Evolutionary conservation across 2,329 filamentous ascomycete genomes (phyloP).

Genomic region (Venturia asperata): DNA sequence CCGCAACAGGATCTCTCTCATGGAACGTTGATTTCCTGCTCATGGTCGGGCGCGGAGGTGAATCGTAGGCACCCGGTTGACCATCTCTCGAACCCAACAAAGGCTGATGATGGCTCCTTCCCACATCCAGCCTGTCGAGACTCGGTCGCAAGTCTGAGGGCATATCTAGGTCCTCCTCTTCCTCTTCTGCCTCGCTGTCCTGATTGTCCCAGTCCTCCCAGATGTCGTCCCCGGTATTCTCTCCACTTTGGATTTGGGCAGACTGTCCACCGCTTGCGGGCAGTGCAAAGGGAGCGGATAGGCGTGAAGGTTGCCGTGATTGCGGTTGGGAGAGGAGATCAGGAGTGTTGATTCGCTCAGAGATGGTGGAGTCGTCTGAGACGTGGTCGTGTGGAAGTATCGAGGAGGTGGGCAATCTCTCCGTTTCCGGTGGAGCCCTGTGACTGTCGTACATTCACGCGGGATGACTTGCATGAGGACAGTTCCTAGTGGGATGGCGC

Average conservation of each 20-base stretch:
- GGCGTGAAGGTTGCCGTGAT: slow-evolving; percentile 11
- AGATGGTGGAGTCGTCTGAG: not conserved
- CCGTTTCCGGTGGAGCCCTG: not conserved
- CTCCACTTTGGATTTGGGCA: not conserved
- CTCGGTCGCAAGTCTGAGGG: slow-evolving; percentile 42
- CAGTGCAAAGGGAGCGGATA: not conserved
- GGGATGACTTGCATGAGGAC: not conserved
- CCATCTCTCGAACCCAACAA: slow-evolving; percentile 42
- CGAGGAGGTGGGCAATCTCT: not conserved
- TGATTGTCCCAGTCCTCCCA: slow-evolving; percentile 7
- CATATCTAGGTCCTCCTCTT: slow-evolving; percentile 29
- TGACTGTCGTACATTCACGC: slow-evolving; percentile 8
- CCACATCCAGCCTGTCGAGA: slow-evolving; percentile 31
- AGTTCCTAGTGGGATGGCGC: not conserved
- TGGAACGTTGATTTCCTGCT: slow-evolving; percentile 61
- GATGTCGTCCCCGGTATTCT: not conserved
- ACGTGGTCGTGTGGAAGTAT: not conserved
- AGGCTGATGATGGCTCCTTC: slow-evolving; percentile 43
- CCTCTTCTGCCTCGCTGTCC: slow-evolving; percentile 12
- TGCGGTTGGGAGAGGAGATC: slow-evolving; percentile 14
- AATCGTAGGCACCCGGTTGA: slow-evolving; percentile 34
- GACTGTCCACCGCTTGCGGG: not conserved
- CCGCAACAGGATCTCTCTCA: slow-evolving; percentile 65
- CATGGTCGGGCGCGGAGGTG: slow-evolving; percentile 32
- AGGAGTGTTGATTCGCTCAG: slow-evolving; percentile 6